Evolutionary conservation across 2,329 filamentous ascomycete species (phyloP).

Genomic region (Teratosphaeria epicoccoides): DNA sequence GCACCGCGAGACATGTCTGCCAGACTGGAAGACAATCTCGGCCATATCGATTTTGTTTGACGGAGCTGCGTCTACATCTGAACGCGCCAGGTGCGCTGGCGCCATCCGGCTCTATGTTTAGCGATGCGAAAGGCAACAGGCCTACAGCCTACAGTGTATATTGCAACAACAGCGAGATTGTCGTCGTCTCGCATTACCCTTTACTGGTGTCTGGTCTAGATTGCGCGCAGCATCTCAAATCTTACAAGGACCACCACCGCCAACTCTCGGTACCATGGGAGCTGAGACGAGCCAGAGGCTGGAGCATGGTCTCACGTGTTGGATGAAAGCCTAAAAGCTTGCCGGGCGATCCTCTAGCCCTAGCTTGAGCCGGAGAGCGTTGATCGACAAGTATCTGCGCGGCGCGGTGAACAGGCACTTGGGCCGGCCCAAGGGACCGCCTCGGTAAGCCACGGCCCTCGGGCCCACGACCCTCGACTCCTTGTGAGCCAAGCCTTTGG

Average conservation of each 20-base stretch:
- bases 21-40: neutral
- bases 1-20: neutral
- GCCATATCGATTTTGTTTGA: neutral
- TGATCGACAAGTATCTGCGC: neutral
- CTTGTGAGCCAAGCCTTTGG: no score
- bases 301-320: neutral
- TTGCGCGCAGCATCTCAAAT: neutral
- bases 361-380: neutral
- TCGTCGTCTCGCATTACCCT: neutral
- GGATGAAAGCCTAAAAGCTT: neutral
- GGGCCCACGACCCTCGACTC: no score
- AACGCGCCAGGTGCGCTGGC: neutral
- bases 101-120: no score
- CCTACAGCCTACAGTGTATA: neutral
- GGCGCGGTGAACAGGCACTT: neutral
- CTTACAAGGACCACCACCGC: neutral
- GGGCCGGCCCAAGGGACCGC: no score
- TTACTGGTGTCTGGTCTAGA: neutral
- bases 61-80: neutral
- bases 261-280: neutral
- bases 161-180: no score
- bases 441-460: neutral
- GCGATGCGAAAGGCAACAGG: neutral
- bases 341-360: neutral
- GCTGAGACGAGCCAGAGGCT: neutral